Conservation (phyloP, 2,329 filamentous ascomycete genomes). For the Metarhizium brunneum region DNA sequence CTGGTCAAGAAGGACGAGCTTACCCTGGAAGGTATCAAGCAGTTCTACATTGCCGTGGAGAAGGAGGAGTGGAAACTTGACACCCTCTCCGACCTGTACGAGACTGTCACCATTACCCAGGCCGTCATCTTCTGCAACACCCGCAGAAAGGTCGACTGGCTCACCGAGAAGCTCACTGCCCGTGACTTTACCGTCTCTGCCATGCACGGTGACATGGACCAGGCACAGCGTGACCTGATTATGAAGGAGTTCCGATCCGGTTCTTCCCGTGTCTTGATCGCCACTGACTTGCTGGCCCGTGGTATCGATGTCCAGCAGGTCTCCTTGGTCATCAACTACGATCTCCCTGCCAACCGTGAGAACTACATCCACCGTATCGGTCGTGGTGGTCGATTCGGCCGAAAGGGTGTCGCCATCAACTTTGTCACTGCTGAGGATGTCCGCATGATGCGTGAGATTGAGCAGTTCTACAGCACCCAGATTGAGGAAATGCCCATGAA, state of each 20-base stretch:
- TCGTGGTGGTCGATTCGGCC: conserved; percentile 98
- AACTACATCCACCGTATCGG: conserved; percentile 99
- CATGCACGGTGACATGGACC: conserved; percentile 99
- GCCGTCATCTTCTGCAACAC: conserved; percentile 99
- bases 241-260: conserved; percentile 99
- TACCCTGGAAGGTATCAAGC: conserved; percentile 99
- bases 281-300: conserved; percentile 94
- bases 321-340: conserved; percentile 99
- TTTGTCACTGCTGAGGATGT: conserved; percentile 99
- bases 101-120: conserved; percentile 98
- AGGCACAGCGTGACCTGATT: conserved; percentile 94
- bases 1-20: conserved; percentile 99
- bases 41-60: conserved; percentile 99
- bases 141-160: conserved; percentile 99
- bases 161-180: conserved; percentile 96
- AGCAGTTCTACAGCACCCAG: conserved; percentile 99
- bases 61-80: conserved; percentile 99
- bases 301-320: conserved; percentile 99
- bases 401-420: conserved; percentile 99
- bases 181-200: conserved; percentile 99
- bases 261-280: conserved; percentile 96
- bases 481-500: conserved; percentile 99
- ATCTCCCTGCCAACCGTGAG: conserved; percentile 96
- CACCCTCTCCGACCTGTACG: conserved; percentile 96
- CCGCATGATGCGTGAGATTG: conserved; percentile 99